These are phyloP conservation scores for Colletotrichum magnum DNA, from an alignment of 2,329 filamentous ascomycete species.

Conservation along the genomic window DNA sequence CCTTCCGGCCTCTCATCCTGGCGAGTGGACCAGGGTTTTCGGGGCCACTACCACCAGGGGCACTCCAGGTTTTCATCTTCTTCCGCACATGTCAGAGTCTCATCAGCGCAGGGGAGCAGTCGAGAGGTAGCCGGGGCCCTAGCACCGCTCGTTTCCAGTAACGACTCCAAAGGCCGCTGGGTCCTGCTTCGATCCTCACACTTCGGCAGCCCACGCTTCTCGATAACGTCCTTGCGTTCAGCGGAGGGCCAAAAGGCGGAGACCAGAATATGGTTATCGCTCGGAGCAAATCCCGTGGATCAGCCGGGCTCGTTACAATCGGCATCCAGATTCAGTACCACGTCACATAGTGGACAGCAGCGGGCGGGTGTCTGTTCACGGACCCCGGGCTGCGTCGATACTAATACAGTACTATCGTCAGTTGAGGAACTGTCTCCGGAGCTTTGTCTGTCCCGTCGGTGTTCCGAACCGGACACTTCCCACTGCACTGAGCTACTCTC, in stretches of 20 bases:
- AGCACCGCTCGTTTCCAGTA: constrained; percentile 10
- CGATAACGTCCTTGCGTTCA: constrained; percentile 20
- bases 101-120: constrained; percentile 26
- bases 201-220: background rate
- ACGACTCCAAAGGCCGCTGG: constrained; percentile 8
- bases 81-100: constrained; percentile 23
- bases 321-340: constrained; percentile 33
- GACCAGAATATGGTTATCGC: constrained; percentile 21
- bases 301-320: background rate
- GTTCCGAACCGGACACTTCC: too few relatives aligned
- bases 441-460: too few relatives aligned
- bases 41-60: constrained; percentile 4
- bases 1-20: constrained; percentile 5
- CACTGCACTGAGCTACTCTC: too few relatives aligned
- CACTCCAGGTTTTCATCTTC: constrained; percentile 11
- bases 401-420: too few relatives aligned
- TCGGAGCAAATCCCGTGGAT: constrained; percentile 26
- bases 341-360: constrained; percentile 12
- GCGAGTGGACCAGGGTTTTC: constrained; percentile 10
- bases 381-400: background rate
- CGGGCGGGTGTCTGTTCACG: constrained; percentile 8
- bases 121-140: constrained; percentile 5
- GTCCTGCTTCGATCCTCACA: constrained; percentile 6
- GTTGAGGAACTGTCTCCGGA: too few relatives aligned
- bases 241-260: constrained; percentile 30